Evolutionary conservation across 1,284 basidiomycete species (phyloP).

Genomic region (Volvariella volvacea): DNA sequence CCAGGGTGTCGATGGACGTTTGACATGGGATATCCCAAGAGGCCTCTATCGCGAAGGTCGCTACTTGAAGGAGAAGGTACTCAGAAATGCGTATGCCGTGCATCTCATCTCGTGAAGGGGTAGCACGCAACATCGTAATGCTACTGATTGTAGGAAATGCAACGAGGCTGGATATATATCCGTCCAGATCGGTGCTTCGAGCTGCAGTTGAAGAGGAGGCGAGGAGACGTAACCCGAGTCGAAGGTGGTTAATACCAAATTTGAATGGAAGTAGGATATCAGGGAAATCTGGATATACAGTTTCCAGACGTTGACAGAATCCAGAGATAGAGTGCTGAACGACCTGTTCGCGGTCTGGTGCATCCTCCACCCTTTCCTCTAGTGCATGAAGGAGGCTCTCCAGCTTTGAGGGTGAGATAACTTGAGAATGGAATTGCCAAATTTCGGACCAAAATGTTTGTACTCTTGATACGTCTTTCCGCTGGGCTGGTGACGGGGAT

Average conservation of each 20-base stretch:
- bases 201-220: constrained; percentile 16
- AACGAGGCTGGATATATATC: constrained; percentile 31
- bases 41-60: constrained; percentile 43
- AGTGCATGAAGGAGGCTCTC: constrained; percentile 31
- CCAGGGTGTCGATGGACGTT: constrained; percentile 28
- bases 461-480: constrained; percentile 53
- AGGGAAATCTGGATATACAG: constrained; percentile 51
- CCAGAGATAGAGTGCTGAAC: constrained; percentile 61
- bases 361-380: constrained; percentile 26
- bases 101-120: too few species aligned
- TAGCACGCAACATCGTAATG: constrained; percentile 23
- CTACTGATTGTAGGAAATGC: constrained; percentile 48
- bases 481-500: constrained; percentile 22
- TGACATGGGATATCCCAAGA: constrained; percentile 25
- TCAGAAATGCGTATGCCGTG: neutral
- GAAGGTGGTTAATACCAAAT: constrained; percentile 59
- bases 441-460: constrained; percentile 83
- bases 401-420: constrained; percentile 43
- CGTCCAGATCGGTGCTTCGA: neutral
- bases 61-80: constrained; percentile 41
- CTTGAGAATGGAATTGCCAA: constrained; percentile 57
- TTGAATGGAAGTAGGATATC: constrained; percentile 71
- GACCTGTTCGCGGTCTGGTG: constrained; percentile 47
- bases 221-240: constrained; percentile 69
- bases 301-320: constrained; percentile 54